These are phyloP conservation scores for Pezicula neosporulosa DNA, from an alignment of 2,329 filamentous ascomycete genomes.

Conservation along the genomic window DNA sequence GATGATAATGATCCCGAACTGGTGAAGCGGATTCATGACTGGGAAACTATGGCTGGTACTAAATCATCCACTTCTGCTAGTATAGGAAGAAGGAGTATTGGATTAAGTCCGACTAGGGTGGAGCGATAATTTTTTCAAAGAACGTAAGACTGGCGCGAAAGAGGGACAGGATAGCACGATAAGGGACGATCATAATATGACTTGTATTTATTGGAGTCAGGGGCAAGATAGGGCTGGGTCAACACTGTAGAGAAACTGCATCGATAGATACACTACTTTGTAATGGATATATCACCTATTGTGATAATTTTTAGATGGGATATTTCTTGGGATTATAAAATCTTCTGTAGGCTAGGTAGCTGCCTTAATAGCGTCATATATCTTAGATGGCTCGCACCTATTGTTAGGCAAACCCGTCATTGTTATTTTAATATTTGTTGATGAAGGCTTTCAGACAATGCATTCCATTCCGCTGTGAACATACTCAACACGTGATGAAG, in stretches of 20 bases:
- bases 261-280: not conserved
- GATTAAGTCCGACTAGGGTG: not conserved
- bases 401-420: too few relatives aligned
- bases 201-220: not conserved
- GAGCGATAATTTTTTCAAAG: too few relatives aligned
- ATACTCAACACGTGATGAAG: too few relatives aligned
- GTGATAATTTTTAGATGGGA: too few relatives aligned
- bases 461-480: too few relatives aligned
- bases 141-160: too few relatives aligned
- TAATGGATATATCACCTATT: not conserved
- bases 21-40: conserved; percentile 25
- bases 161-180: not conserved
- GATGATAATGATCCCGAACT: conserved; percentile 30
- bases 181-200: not conserved
- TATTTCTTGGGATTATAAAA: too few relatives aligned
- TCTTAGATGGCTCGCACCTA: too few relatives aligned
- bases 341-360: too few relatives aligned
- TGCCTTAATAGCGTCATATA: too few relatives aligned
- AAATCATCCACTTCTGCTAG: not conserved
- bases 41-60: conserved; percentile 23
- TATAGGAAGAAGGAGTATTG: not conserved
- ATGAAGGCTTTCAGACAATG: too few relatives aligned
- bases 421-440: too few relatives aligned
- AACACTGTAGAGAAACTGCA: not conserved
- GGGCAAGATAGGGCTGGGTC: not conserved